A percentile compares a stretch with the other conserved stretches of the same genome.
These are phyloP conservation scores for Hylodesmum podocarpum DNA, from an alignment of 306 rosid species.

Conservation along the genomic window DNA sequence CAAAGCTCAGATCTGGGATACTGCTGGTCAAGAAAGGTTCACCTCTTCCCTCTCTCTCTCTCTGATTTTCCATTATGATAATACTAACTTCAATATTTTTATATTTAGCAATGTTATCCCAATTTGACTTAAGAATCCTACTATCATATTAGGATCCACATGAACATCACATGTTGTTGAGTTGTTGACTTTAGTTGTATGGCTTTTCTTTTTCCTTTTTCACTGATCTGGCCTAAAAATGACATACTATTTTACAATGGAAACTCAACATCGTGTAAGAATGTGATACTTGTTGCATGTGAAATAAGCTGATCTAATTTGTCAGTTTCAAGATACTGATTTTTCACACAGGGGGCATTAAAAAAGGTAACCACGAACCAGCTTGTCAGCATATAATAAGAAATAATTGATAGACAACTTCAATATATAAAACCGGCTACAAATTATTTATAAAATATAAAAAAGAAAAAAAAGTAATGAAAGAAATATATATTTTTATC, in stretches of 20 bases:
- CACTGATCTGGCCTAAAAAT: not conserved
- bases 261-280: not conserved
- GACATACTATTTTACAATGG: not conserved
- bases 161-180: not conserved
- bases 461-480: too few relatives aligned
- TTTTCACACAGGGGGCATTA: not conserved
- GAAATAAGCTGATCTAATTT: not conserved
- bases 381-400: too few relatives aligned
- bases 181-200: not conserved
- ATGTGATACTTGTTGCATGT: not conserved
- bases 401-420: too few relatives aligned
- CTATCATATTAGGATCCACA: not conserved
- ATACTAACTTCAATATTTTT: not conserved
- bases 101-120: not conserved
- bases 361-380: not conserved
- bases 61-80: not conserved
- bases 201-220: not conserved
- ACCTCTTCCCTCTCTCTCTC: not conserved
- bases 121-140: not conserved
- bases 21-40: constrained; percentile 97
- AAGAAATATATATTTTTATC: too few relatives aligned
- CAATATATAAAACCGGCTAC: too few relatives aligned
- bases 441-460: too few relatives aligned
- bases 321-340: not conserved
- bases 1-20: constrained; percentile 99